Base-by-base conservation (phyloP, 441 rosid species). In the Erodium moschatum region DNA sequence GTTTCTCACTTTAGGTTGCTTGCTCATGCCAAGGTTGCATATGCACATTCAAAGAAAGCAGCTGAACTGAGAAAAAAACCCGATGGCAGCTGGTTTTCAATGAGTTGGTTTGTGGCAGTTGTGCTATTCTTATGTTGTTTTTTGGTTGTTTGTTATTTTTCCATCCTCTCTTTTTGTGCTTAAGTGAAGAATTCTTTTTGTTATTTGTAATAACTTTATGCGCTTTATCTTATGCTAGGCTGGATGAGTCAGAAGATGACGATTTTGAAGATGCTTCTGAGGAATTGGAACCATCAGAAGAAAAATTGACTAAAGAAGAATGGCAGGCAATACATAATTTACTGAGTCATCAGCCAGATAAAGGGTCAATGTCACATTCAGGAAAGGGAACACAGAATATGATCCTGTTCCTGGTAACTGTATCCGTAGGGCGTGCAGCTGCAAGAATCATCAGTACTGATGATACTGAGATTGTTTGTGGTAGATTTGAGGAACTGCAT, bases 1-100 rank as follows among this genome's bases (percentile, higher is more conserved):
- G 70, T 73, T 42, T 79, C 67, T 64, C 67, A 64, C 40, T 74
- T 70, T 79, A 95, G 99, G 95, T 82, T 95, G 72, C 99, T 95
- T 79, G 99, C 98, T 70, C 99, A 95, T 87, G 99, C 96, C 60
- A 95, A 90, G 86, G 87, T 87, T 81, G 98, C 92, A 86, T 89
- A 93, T 72, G 89, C 86, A 56, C 87, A 81, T 72, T 81, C 89
- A 12, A 95, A 92, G 85, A 97, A 90, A 81, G 99, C 90, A 69
- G 99, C 99, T 74, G 95, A 90, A 78, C 89, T 78, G 77, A 86
- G 87, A 77, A 84, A 78, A 83, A 82, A 80, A 73, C 82, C 83
- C 76, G 89, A 86, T 84, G 85, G 81, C 70, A 82, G 93, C 74
- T 95, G 99, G 99, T 90, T 89, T 78, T 85, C 96, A 27, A 81